Evolutionary conservation across 352 stramenopile species (phyloP).

Genomic region (Phytopythium kandeliae): DNA sequence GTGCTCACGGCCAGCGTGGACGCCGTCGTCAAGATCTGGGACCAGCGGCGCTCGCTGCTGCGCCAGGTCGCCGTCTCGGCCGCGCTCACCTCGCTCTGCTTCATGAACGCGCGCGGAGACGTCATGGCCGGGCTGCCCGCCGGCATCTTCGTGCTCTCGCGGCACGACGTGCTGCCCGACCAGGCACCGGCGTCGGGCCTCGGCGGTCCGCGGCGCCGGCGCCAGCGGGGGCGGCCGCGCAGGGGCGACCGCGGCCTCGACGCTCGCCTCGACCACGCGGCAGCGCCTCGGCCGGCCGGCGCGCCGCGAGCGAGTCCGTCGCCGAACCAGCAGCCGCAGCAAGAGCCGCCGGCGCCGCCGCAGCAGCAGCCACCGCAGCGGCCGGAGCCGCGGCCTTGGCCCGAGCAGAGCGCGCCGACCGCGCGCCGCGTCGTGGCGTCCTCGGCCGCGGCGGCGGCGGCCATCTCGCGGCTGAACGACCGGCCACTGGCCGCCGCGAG

Average conservation of each 20-base stretch:
- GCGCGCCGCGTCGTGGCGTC: neutral
- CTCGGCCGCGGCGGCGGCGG: neutral
- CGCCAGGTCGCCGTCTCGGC: slow-evolving; percentile 52
- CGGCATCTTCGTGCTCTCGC: slow-evolving; percentile 56
- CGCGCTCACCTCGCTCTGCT: slow-evolving; percentile 56
- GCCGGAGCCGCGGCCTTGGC: too few species aligned
- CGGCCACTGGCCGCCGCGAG: slow-evolving; percentile 1
- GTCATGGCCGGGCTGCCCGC: slow-evolving; percentile 42
- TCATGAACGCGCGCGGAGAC: slow-evolving; percentile 60
- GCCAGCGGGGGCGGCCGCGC: too few species aligned
- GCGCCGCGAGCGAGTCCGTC: too few species aligned
- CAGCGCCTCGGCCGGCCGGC: too few species aligned
- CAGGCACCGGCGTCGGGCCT: too few species aligned
- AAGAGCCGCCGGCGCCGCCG: too few species aligned
- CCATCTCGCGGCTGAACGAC: slow-evolving; percentile 5
- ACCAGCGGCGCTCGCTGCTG: slow-evolving; percentile 50
- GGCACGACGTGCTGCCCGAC: slow-evolving; percentile 49
- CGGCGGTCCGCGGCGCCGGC: too few species aligned
- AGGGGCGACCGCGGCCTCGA: too few species aligned
- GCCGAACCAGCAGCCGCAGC: too few species aligned
- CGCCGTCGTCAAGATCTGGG: slow-evolving; percentile 67
- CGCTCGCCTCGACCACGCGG: too few species aligned
- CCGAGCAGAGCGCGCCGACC: too few species aligned
- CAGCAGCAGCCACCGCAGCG: too few species aligned
- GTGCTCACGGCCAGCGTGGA: slow-evolving; percentile 63